phyloP scores from a whole-genome alignment of 768 basidiomycete species.

The Phaeotremella skinneri region DNA sequence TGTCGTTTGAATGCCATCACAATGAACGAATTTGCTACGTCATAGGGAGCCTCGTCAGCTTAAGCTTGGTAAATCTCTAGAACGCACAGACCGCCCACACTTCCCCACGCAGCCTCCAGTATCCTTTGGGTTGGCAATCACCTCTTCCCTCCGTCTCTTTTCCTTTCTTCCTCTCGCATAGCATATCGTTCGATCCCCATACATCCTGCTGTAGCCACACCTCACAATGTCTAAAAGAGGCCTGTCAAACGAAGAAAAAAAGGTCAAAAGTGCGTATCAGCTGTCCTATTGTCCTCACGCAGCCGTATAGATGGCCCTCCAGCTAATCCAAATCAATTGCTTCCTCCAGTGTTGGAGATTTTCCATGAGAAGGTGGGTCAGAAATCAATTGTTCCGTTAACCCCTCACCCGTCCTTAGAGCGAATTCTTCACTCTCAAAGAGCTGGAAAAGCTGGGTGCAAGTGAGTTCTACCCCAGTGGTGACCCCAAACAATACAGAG shows the following conservation, averaged over 20 bases:
- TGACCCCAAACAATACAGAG: too few species aligned
- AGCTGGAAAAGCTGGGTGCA: slow-evolving; percentile 69
- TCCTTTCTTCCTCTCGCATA: too few species aligned
- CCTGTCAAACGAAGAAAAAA: slow-evolving; percentile 85
- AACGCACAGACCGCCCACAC: too few species aligned
- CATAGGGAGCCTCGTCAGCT: too few species aligned
- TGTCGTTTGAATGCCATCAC: too few species aligned
- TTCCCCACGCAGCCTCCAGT: too few species aligned
- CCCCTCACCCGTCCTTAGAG: slow-evolving; percentile 57
- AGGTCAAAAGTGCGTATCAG: slow-evolving; percentile 58
- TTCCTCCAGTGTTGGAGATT: slow-evolving; percentile 66
- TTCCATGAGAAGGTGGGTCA: slow-evolving; percentile 78
- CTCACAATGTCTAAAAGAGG: slow-evolving; percentile 58
- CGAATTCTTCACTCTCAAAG: slow-evolving; percentile 86
- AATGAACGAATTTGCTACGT: too few species aligned
- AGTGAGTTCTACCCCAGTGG: too few species aligned
- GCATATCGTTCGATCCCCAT: neutral
- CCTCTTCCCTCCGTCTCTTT: too few species aligned
- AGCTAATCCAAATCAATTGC: neutral
- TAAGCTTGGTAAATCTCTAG: too few species aligned
- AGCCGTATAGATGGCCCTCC: neutral
- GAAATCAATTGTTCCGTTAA: too few species aligned
- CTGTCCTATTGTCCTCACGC: neutral
- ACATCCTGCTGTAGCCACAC: neutral
- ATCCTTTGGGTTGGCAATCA: too few species aligned